Evolutionary conservation across 1,284 basidiomycete species (phyloP).

Genomic region (Sporisorium reilianum): DNA sequence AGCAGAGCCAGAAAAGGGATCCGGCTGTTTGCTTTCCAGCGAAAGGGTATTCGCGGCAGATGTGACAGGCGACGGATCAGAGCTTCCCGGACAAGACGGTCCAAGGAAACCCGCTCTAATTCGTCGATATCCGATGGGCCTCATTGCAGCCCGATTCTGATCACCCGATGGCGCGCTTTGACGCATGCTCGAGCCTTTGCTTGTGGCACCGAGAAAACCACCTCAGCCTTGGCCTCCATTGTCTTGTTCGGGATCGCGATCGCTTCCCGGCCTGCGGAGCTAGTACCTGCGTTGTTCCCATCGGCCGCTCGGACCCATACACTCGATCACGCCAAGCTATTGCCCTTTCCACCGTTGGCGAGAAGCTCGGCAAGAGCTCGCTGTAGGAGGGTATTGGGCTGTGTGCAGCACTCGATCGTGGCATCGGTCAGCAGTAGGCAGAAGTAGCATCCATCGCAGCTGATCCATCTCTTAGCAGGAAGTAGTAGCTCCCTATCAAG

Average conservation of each 20-base stretch:
- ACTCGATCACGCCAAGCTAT: background rate
- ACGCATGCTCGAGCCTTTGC: background rate
- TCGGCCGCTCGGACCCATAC: background rate
- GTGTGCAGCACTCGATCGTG: background rate
- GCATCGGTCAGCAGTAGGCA: background rate
- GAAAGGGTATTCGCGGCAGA: too few species aligned
- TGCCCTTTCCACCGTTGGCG: background rate
- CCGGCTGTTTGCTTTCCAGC: too few species aligned
- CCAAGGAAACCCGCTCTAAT: background rate
- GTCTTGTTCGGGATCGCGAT: background rate
- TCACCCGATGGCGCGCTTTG: background rate
- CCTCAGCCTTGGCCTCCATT: background rate
- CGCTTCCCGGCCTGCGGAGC: background rate
- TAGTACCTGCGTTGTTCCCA: background rate
- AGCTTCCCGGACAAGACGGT: constrained; percentile 17
- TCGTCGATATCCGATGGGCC: constrained; percentile 1
- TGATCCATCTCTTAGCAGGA: background rate
- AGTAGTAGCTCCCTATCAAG: background rate
- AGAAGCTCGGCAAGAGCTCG: background rate
- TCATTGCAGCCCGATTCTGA: constrained; percentile 1
- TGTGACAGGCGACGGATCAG: constrained; percentile 10
- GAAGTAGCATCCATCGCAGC: background rate
- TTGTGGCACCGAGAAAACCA: background rate
- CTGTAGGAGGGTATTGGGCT: too few species aligned
- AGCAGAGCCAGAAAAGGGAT: too few species aligned